Evolutionary conservation across 1,284 basidiomycete species (phyloP).

Genomic region (Phylloporus sp.): DNA sequence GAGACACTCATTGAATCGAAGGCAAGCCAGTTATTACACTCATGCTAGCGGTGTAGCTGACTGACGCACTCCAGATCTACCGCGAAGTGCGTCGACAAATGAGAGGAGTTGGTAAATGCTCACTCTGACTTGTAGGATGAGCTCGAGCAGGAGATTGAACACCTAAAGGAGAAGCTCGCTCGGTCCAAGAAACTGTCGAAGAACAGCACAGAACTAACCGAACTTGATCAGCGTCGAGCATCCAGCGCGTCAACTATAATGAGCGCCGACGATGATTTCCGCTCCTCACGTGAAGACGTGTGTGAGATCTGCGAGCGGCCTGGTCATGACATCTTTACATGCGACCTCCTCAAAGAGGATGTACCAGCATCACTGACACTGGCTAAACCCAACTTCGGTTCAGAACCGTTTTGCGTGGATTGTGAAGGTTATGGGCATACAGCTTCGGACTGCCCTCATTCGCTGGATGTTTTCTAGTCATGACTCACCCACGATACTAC

Average conservation of each 20-base stretch:
- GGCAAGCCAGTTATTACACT: constrained; percentile 46
- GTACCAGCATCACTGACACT: constrained; percentile 17
- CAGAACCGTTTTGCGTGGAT: constrained; percentile 72
- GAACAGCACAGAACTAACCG: constrained; percentile 50
- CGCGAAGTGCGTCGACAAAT: constrained; percentile 64
- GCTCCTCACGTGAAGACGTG: constrained; percentile 47
- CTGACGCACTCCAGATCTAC: constrained; percentile 70
- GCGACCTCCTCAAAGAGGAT: constrained; percentile 65
- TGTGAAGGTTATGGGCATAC: constrained; percentile 79
- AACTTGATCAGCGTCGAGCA: constrained; percentile 37
- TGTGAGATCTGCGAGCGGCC: constrained; percentile 87
- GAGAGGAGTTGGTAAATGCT: constrained; percentile 8
- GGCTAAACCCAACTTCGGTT: constrained; percentile 16
- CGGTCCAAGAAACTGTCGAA: constrained; percentile 67
- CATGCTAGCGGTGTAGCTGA: constrained; percentile 20
- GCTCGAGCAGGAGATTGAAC: constrained; percentile 85
- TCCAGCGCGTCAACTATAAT: constrained; percentile 37
- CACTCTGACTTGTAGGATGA: constrained; percentile 66
- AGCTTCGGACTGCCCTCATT: constrained; percentile 78
- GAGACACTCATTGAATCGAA: constrained; percentile 91
- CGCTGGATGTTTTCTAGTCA: constrained; percentile 76
- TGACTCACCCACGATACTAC: constrained; percentile 16
- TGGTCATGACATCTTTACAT: constrained; percentile 85
- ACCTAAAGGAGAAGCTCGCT: constrained; percentile 72
- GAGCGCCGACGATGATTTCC: constrained; percentile 28